Conservation (phyloP, 2,329 filamentous ascomycete genomes). For the Tolypocladium nubicola region DNA sequence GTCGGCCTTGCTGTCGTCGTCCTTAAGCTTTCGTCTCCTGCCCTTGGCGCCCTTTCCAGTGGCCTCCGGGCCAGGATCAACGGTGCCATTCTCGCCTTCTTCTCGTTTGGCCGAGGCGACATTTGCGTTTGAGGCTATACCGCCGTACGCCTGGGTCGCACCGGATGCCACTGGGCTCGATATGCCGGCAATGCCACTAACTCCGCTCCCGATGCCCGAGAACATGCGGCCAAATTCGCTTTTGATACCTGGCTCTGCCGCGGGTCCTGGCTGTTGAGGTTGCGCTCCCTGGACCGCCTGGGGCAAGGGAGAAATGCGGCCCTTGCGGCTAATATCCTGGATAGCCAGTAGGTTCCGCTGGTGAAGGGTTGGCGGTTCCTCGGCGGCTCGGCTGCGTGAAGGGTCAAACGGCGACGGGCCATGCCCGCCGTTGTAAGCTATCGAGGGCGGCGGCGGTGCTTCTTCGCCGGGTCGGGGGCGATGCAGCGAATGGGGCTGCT, state of each 20-base stretch:
- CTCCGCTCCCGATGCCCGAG: constrained; percentile 67
- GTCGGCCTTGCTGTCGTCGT: constrained; percentile 59
- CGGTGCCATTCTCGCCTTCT: constrained; percentile 32
- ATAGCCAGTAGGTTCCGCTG: constrained; percentile 64
- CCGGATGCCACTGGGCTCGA: constrained; percentile 38
- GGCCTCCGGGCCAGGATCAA: constrained; percentile 32
- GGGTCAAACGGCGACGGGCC: constrained; percentile 28
- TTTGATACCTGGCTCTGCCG: constrained; percentile 81
- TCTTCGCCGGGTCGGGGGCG: constrained; percentile 35
- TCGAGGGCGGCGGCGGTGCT: constrained; percentile 36
- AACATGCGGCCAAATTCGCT: constrained; percentile 93
- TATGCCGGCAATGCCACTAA: constrained; percentile 33
- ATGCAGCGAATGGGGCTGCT: constrained; percentile 22
- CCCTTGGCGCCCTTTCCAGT: constrained; percentile 34
- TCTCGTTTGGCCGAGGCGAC: constrained; percentile 39
- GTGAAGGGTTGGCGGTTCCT: constrained; percentile 41
- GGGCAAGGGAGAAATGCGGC: constrained; percentile 76
- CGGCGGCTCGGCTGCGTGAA: constrained; percentile 27
- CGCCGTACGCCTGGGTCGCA: constrained; percentile 32
- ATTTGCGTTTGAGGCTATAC: constrained; percentile 9
- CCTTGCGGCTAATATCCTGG: constrained; percentile 71
- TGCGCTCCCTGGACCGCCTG: constrained; percentile 92
- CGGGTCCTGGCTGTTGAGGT: constrained; percentile 65
- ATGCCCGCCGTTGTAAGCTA: constrained; percentile 35
- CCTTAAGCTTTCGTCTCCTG: constrained; percentile 62